Percentiles rank a stretch among this genome's conserved stretches.
Evolutionary conservation across 768 basidiomycete species (phyloP).

Genomic region (Clitopilus hobsonii): DNA sequence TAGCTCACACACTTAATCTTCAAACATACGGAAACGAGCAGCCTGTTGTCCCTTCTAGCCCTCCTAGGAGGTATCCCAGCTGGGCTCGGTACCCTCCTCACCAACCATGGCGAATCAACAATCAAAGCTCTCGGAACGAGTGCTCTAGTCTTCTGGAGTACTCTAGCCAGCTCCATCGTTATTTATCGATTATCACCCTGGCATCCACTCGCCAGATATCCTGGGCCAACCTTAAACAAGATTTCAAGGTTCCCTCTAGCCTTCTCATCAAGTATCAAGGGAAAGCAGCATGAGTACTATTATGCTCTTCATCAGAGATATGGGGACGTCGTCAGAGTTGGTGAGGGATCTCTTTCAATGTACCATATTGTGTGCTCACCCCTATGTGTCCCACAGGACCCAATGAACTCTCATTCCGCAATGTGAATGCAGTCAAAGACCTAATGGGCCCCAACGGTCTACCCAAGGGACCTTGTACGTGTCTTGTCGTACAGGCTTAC

Average conservation of each 20-base stretch:
- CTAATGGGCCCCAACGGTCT: conserved; percentile 33
- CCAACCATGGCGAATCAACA: conserved; percentile 11
- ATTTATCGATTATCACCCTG: not conserved
- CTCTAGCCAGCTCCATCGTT: not conserved
- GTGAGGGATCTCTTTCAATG: not conserved
- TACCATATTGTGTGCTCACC: not conserved
- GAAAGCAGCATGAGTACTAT: conserved; percentile 9
- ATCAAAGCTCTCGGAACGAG: not conserved
- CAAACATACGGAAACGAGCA: conserved; percentile 29
- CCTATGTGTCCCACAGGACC: conserved; percentile 23
- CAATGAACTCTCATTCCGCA: conserved; percentile 21
- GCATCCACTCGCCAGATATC: not conserved
- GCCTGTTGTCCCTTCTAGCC: conserved; percentile 16
- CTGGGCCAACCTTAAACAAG: not conserved
- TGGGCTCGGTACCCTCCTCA: conserved; percentile 15
- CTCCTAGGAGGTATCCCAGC: conserved; percentile 25
- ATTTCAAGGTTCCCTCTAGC: not conserved
- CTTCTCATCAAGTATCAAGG: not conserved
- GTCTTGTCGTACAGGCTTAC: conserved; percentile 4
- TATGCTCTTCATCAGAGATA: conserved; percentile 3
- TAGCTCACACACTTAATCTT: conserved; percentile 27
- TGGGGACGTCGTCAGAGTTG: not conserved
- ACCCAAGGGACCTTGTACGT: conserved; percentile 39
- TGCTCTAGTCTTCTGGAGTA: not conserved
- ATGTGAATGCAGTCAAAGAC: conserved; percentile 7